These are phyloP conservation scores for Mortierella sp. DNA, from an alignment of 371 early-diverging fungal species.

Conservation along the genomic window DNA sequence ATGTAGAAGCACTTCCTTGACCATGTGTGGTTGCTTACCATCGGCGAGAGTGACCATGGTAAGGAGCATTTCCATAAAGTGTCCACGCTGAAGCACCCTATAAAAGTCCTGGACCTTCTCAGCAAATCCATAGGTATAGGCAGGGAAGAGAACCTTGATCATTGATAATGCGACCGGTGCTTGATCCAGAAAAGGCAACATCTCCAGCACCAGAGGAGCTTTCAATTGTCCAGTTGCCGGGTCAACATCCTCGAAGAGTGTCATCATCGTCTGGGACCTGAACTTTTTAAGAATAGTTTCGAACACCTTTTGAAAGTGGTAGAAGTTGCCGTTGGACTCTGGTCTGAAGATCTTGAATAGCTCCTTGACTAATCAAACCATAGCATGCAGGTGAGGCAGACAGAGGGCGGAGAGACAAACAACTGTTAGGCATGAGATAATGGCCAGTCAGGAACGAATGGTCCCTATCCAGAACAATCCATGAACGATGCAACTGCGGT, in stretches of 20 bases:
- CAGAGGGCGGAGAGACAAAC: neutral
- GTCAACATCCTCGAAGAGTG: slow-evolving; percentile 46
- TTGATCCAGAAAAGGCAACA: slow-evolving; percentile 54
- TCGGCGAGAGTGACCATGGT: slow-evolving; percentile 44
- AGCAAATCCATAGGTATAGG: slow-evolving; percentile 39
- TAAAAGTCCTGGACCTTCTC: slow-evolving; percentile 45
- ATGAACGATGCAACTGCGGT: neutral
- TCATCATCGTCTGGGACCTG: slow-evolving; percentile 45
- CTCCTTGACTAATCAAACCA: slow-evolving; percentile 33
- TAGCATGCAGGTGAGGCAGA: neutral
- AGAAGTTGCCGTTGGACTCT: slow-evolving; percentile 55
- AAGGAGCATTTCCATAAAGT: slow-evolving; percentile 48
- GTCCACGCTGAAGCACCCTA: slow-evolving; percentile 29
- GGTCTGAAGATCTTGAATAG: slow-evolving; percentile 56
- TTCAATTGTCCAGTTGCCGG: slow-evolving; percentile 36
- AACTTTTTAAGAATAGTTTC: slow-evolving; percentile 52
- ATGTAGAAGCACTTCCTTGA: neutral
- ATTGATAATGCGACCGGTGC: slow-evolving; percentile 38
- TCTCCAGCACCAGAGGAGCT: slow-evolving; percentile 48
- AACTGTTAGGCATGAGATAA: neutral
- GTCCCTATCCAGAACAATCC: neutral
- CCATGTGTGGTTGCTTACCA: slow-evolving; percentile 15
- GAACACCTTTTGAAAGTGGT: slow-evolving; percentile 56
- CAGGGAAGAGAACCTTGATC: slow-evolving; percentile 43
- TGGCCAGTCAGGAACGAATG: neutral